Evolutionary conservation across 2,329 filamentous ascomycete species (phyloP), one percentile per base, ranked within the genome.

Genomic region (Lachnellula suecica): DNA sequence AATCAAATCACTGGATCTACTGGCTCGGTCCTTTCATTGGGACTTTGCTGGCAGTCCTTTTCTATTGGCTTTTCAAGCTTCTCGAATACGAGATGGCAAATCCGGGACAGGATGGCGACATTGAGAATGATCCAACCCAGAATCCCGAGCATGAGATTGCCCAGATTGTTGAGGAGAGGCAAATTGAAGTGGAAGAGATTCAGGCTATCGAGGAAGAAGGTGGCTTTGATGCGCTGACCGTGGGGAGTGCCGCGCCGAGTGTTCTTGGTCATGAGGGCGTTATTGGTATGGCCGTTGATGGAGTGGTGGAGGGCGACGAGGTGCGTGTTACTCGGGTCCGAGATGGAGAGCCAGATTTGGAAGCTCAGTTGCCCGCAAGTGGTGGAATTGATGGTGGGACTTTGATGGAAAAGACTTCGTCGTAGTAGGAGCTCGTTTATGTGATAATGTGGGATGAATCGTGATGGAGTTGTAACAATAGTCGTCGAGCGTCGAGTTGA

Each of bases 51-150:
- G n/a, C n/a, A n/a, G n/a, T n/a, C n/a, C n/a, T n/a, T n/a, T n/a
- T n/a, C n/a, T n/a, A n/a, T 65, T 72, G 70, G 47, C 58, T 78
- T 10, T 68, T 83, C 54, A 79, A 79, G 65, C 63, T 70, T 44
- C 68, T 82, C 17, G 72, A 81, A 49, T 83, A 82, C 63, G 68
- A 76, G 65, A 75, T 75, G 71, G 74, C 72, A 10, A 77, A 76
- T 54, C 74, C 74, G 20, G 73, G 73, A 11, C 73, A 74, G 20
- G 74, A 77, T 53, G 72, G 72, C 31, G 72, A 75, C 42, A 64
- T 68, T 29, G 53, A 59, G 17, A 75, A 74, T 29, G 72, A 75
- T 58, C 72, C 72, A 7, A 73, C 71, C 19, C 66, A 70, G 58
- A 75, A 75, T n/a, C 59, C 70, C 69, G 1, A 70, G 71, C 58